Conservation (phyloP, 306 rosid species). For the Medicago lupulina region DNA sequence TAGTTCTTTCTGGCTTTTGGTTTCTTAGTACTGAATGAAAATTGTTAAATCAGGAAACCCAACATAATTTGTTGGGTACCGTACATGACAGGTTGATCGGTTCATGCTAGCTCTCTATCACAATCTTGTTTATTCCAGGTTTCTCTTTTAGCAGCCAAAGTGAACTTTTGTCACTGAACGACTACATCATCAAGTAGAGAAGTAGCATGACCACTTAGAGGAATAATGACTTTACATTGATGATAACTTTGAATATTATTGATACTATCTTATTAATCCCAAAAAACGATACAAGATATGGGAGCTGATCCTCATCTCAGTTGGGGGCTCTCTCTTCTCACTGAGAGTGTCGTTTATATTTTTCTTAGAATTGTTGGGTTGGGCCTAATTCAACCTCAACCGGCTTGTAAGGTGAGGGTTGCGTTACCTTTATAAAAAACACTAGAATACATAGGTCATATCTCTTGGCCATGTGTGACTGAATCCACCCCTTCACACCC, state of each 20-base stretch:
- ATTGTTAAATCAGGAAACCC: background rate
- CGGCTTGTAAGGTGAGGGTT: too few species aligned
- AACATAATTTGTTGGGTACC: background rate
- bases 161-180: background rate
- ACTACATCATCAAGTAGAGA: background rate
- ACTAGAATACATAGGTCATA: too few species aligned
- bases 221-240: background rate
- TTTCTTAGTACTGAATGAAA: background rate
- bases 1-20: background rate
- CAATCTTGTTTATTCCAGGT: background rate
- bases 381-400: too few species aligned
- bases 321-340: too few species aligned
- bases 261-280: background rate
- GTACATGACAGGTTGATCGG: background rate
- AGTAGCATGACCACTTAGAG: background rate
- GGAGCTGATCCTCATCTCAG: too few species aligned
- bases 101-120: background rate
- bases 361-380: too few species aligned
- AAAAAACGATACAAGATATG: too few species aligned
- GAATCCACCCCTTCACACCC: too few species aligned
- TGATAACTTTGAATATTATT: too few species aligned
- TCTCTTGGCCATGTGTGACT: too few species aligned
- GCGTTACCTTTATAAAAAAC: too few species aligned
- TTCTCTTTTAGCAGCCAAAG: background rate
- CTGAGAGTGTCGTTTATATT: too few species aligned